phyloP scores from a whole-genome alignment of 2,329 filamentous ascomycete genomes.

The Alternaria alternata region DNA sequence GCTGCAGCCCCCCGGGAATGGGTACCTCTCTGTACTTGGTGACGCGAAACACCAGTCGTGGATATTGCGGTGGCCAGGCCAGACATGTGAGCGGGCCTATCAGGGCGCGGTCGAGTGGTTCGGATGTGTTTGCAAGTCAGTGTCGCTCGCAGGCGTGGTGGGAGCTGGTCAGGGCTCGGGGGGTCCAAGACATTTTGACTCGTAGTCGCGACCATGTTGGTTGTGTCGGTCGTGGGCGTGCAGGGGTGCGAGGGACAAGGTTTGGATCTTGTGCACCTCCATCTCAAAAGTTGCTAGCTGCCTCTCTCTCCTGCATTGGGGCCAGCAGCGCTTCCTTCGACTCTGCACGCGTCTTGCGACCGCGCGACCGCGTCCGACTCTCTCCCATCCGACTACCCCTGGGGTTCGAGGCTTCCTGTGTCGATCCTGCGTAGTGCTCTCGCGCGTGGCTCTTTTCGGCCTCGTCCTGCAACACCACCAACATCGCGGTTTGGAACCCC shows the following conservation, averaged over 20 bases:
- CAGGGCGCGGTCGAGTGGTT: no score
- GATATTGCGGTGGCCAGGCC: not conserved
- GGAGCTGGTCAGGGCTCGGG: not conserved
- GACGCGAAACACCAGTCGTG: not conserved
- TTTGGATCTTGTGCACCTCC: constrained; percentile 19
- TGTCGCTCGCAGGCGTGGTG: not conserved
- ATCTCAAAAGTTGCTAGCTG: constrained; percentile 19
- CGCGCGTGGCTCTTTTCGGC: constrained; percentile 28
- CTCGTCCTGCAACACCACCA: constrained; percentile 23
- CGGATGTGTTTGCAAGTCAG: no score
- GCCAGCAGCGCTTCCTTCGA: constrained; percentile 1
- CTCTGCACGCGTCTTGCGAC: constrained; percentile 8
- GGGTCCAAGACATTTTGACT: constrained; percentile 12
- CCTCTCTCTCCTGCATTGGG: constrained; percentile 17
- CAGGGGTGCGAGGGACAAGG: constrained; percentile 19
- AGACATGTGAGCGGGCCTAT: not conserved
- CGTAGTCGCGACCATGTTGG: constrained; percentile 8
- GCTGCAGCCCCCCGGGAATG: constrained; percentile 2
- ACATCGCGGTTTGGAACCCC: constrained; percentile 28
- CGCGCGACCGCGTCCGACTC: constrained; percentile 1
- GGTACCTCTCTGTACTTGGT: not conserved
- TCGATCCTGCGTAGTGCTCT: constrained; percentile 17
- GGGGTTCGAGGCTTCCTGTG: constrained; percentile 2
- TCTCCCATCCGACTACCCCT: not conserved
- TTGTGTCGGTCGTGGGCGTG: constrained; percentile 5